Percentiles rank a stretch among this genome's conserved stretches.
These are phyloP conservation scores for Mucor irregularis DNA, from an alignment of 371 early-diverging fungal species.

Conservation along the genomic window DNA sequence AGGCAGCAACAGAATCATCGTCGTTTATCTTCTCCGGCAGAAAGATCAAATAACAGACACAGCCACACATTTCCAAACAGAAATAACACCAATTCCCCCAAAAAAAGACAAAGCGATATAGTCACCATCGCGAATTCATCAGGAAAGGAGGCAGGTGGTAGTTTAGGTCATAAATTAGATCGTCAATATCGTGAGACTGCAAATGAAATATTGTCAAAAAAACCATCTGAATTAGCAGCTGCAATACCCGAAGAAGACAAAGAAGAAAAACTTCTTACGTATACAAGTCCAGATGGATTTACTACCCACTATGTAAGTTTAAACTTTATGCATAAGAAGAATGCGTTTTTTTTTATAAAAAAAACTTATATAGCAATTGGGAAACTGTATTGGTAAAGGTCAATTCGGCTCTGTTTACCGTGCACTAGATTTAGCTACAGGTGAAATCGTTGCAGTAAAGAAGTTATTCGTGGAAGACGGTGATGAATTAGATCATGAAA, in stretches of 20 bases:
- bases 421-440: constrained; percentile 83
- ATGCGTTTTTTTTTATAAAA: background rate
- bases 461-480: constrained; percentile 71
- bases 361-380: constrained; percentile 63
- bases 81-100: constrained; percentile 7
- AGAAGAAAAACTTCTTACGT: constrained; percentile 48
- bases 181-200: constrained; percentile 26
- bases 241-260: constrained; percentile 17
- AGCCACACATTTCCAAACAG: constrained; percentile 25
- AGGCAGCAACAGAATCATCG: constrained; percentile 2
- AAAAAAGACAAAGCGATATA: constrained; percentile 2
- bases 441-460: constrained; percentile 89
- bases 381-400: constrained; percentile 91
- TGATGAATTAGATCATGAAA: constrained; percentile 53
- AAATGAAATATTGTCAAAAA: constrained; percentile 14
- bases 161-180: constrained; percentile 36
- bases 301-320: constrained; percentile 56
- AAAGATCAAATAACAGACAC: constrained; percentile 13
- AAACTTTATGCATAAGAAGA: background rate
- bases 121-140: no score
- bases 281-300: constrained; percentile 34
- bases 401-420: constrained; percentile 90
- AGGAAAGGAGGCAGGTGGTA: constrained; percentile 16
- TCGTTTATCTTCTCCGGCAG: constrained; percentile 13
- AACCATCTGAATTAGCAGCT: constrained; percentile 51